phyloP scores from a whole-genome alignment of 495 filamentous ascomycete genomes.

The Eremomyces bilateralis region DNA sequence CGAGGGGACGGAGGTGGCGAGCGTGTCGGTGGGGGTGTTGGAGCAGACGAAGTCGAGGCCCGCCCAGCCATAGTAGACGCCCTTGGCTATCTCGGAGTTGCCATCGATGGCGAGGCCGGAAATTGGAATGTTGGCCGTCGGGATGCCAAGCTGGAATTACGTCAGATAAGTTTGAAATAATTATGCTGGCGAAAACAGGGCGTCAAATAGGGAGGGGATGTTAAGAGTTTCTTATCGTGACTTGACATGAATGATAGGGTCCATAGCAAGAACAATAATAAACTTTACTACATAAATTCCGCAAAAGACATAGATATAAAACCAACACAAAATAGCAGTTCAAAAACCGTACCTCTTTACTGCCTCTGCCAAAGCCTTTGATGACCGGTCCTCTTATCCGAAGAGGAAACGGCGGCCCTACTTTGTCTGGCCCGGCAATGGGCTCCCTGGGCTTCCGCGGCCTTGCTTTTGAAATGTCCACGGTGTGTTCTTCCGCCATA shows the following conservation, averaged over 20 bases:
- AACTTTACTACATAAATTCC: neutral
- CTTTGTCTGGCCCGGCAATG: slow-evolving; percentile 42
- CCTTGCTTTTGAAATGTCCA: too few species aligned
- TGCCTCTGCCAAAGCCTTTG: slow-evolving; percentile 81
- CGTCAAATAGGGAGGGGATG: neutral
- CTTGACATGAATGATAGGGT: slow-evolving; percentile 1
- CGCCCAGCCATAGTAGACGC: slow-evolving; percentile 85
- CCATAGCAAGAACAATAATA: neutral
- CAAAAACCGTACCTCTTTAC: slow-evolving; percentile 41
- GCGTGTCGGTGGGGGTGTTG: slow-evolving; percentile 1
- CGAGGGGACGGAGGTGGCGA: slow-evolving; percentile 3
- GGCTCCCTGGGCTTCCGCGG: neutral
- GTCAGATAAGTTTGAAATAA: slow-evolving; percentile 1
- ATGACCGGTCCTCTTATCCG: slow-evolving; percentile 66
- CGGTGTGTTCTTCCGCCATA: too few species aligned
- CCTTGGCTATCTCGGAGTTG: slow-evolving; percentile 44
- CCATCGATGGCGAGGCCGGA: slow-evolving; percentile 44
- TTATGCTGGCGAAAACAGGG: slow-evolving; percentile 4
- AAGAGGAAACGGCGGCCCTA: slow-evolving; percentile 67
- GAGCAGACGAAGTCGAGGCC: slow-evolving; percentile 28
- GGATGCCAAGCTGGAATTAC: slow-evolving; percentile 54
- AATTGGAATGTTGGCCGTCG: slow-evolving; percentile 88
- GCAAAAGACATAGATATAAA: neutral
- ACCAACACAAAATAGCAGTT: too few species aligned
- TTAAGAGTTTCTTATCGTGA: slow-evolving; percentile 4